Percentiles rank a stretch among this genome's conserved stretches.
phyloP scores from a whole-genome alignment of 2,329 filamentous ascomycete genomes.

The Pleomassaria siparia region DNA sequence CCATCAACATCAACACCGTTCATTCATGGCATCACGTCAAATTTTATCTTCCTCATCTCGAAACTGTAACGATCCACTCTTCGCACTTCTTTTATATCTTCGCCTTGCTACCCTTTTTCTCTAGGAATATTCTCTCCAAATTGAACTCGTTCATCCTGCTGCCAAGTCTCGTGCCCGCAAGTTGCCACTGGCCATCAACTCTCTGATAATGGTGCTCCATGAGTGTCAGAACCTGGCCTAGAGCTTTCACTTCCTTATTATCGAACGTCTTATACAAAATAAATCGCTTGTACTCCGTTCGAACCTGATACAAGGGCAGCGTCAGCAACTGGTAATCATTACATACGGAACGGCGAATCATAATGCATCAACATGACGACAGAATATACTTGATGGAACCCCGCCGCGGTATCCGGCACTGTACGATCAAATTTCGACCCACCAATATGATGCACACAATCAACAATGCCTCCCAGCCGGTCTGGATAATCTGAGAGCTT shows the following conservation, averaged over 20 bases:
- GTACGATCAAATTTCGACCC: conserved; percentile 11
- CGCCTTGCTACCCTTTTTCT: neutral
- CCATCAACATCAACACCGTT: no score
- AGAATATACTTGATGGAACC: conserved; percentile 10
- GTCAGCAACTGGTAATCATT: neutral
- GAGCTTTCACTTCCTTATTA: conserved; percentile 11
- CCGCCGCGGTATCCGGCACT: conserved; percentile 6
- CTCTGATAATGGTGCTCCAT: conserved; percentile 12
- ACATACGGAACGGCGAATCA: neutral
- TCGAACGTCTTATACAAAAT: conserved; percentile 10
- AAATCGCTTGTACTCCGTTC: conserved; percentile 12
- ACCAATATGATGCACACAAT: conserved; percentile 13
- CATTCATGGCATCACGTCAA: no score
- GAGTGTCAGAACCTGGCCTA: conserved; percentile 8
- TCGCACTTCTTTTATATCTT: conserved; percentile 1
- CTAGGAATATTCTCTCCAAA: conserved; percentile 9
- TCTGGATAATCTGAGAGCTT: conserved; percentile 5
- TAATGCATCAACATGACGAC: no score
- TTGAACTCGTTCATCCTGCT: conserved; percentile 12
- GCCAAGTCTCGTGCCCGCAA: conserved; percentile 7
- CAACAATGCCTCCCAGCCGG: conserved; percentile 9
- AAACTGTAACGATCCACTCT: no score
- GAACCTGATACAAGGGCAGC: conserved; percentile 1
- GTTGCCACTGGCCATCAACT: conserved; percentile 8
- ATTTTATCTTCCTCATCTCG: no score